A percentile compares a stretch with the other conserved stretches of the same genome.
Conservation (phyloP, 164 flowering plant species). For the Aristolochia fimbriata region DNA sequence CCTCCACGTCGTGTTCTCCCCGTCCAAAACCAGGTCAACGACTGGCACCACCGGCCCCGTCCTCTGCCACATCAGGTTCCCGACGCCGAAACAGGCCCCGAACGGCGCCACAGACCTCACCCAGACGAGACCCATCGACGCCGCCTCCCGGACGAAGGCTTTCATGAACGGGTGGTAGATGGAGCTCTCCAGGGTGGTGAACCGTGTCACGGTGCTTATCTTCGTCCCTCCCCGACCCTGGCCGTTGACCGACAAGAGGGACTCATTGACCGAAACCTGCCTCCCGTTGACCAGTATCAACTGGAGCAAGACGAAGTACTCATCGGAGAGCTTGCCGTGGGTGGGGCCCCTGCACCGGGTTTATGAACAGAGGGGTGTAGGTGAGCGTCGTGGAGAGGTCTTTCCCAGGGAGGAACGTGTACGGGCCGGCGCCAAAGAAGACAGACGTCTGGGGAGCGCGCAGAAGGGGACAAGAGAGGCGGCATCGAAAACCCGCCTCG, state of each 20-base stretch:
- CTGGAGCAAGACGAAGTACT: constrained; percentile 16
- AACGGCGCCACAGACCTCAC: constrained; percentile 28
- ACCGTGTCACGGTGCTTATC: constrained; percentile 40
- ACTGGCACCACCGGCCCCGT: constrained; percentile 25
- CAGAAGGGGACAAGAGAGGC: constrained; percentile 3
- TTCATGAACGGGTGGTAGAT: constrained; percentile 24
- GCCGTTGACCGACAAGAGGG: constrained; percentile 10
- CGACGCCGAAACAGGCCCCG: constrained; percentile 21
- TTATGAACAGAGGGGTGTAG: constrained; percentile 15
- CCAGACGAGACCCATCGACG: constrained; percentile 8
- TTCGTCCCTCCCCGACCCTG: constrained; percentile 26
- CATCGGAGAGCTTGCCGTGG: constrained; percentile 12
- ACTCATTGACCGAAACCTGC: constrained; percentile 4
- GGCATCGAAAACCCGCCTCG: no score
- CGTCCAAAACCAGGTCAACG: constrained; percentile 27
- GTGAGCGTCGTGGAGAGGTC: constrained; percentile 8
- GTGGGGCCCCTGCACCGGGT: constrained; percentile 1
- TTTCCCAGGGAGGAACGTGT: constrained; percentile 5
- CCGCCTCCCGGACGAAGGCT: constrained; percentile 20
- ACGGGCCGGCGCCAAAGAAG: constrained; percentile 7
- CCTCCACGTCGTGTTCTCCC: constrained; percentile 16
- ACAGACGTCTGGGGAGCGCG: constrained; percentile 3
- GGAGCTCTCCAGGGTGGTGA: constrained; percentile 34
- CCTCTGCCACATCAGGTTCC: constrained; percentile 5
- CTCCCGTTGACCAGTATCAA: constrained; percentile 9